A percentile compares a stretch with the other conserved stretches of the same genome.
phyloP scores from a whole-genome alignment of 129 eudicot species.

The Arctium minus region DNA sequence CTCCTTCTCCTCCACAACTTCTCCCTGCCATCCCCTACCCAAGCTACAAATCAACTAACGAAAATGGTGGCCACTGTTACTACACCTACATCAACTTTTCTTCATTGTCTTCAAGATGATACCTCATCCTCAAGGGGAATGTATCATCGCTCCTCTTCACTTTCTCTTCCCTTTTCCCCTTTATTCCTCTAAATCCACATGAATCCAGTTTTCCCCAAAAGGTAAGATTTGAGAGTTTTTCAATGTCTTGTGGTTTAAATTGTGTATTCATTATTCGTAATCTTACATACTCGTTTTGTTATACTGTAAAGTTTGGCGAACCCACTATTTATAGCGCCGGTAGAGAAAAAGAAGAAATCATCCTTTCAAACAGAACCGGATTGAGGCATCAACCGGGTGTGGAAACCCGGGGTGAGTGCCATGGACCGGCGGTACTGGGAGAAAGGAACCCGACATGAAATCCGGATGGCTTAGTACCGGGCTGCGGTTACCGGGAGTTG shows the following conservation, averaged over 20 bases:
- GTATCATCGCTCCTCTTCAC: neutral
- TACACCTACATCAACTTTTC: neutral
- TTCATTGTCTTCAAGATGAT: constrained; percentile 3
- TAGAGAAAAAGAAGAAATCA: constrained; percentile 23
- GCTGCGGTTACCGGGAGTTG: too few relatives aligned
- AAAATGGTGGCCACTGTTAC: constrained; percentile 1
- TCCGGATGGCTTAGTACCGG: too few relatives aligned
- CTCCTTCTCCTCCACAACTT: too few relatives aligned
- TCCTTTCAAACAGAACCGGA: constrained; percentile 26
- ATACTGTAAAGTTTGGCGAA: constrained; percentile 4
- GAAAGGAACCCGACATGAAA: too few relatives aligned
- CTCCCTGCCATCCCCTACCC: neutral
- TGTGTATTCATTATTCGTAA: neutral
- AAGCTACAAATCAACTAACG: neutral
- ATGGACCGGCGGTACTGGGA: too few relatives aligned
- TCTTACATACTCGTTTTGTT: neutral
- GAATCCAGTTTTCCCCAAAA: constrained; percentile 13
- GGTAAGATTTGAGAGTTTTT: neutral
- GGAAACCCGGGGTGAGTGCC: too few relatives aligned
- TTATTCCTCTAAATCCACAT: neutral
- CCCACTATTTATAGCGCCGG: constrained; percentile 22
- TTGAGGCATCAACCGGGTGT: too few relatives aligned
- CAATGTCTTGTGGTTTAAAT: neutral
- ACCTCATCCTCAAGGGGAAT: neutral
- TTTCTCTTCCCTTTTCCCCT: neutral